These are phyloP conservation scores for Aspergillus campestris DNA, from an alignment of 495 filamentous ascomycete species.

Conservation along the genomic window DNA sequence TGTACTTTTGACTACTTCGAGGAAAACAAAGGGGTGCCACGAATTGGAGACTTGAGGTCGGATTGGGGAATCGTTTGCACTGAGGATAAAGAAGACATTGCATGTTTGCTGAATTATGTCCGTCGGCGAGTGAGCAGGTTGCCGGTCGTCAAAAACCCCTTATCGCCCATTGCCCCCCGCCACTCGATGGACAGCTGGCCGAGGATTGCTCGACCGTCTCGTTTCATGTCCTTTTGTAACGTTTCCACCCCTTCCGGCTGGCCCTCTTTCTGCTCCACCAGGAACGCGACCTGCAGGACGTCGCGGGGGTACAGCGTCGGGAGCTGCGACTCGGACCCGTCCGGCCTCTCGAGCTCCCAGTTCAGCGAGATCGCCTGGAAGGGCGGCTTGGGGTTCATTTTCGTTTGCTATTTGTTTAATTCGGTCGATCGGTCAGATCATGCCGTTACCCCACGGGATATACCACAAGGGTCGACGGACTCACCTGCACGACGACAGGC, in stretches of 20 bases:
- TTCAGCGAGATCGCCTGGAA: constrained; percentile 51
- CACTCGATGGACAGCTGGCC: constrained; percentile 82
- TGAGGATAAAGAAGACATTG: background rate
- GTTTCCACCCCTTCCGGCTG: constrained; percentile 39
- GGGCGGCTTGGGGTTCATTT: constrained; percentile 44
- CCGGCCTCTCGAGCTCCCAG: constrained; percentile 40
- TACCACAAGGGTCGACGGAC: background rate
- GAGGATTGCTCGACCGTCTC: constrained; percentile 56
- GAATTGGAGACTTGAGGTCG: background rate
- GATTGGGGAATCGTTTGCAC: background rate
- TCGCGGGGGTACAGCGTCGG: constrained; percentile 77
- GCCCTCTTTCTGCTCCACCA: constrained; percentile 60
- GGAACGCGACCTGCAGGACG: constrained; percentile 84
- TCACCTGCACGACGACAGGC: constrained; percentile 35
- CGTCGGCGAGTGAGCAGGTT: constrained; percentile 60
- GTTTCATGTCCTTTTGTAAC: constrained; percentile 42
- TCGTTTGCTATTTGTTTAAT: constrained; percentile 32
- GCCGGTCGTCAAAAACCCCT: constrained; percentile 78
- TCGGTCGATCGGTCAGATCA: background rate
- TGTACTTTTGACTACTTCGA: constrained; percentile 1
- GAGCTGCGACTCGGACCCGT: constrained; percentile 20
- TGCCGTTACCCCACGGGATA: too few species aligned
- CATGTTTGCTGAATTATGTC: constrained; percentile 16
- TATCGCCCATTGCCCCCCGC: constrained; percentile 83
- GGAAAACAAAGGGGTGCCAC: background rate